Evolutionary conservation across 176 grass and related monocot species (phyloP).

Genomic region (Bromus sterilis): DNA sequence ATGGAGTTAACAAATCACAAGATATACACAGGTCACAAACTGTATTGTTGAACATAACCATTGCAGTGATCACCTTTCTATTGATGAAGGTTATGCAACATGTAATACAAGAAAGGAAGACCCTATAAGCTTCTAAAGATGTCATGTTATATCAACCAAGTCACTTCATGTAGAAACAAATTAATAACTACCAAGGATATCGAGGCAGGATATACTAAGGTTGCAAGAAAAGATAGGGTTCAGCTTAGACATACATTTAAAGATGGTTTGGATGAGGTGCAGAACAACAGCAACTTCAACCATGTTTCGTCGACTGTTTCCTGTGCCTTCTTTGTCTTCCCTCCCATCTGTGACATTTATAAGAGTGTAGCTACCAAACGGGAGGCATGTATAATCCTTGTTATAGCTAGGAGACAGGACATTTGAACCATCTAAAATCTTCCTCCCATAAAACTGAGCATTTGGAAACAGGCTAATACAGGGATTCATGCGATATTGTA

Average conservation of each 20-base stretch:
- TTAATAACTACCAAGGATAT: background rate
- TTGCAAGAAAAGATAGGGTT: background rate
- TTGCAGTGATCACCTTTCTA: background rate
- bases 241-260: conserved; percentile 42
- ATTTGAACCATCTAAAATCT: background rate
- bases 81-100: background rate
- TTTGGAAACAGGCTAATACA: background rate
- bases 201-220: background rate
- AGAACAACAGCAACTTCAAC: conserved; percentile 65
- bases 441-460: background rate
- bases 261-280: conserved; percentile 53
- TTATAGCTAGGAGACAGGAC: conserved; percentile 30
- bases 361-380: conserved; percentile 57
- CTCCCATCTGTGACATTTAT: conserved; percentile 54
- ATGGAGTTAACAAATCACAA: too few species aligned
- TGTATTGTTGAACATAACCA: background rate
- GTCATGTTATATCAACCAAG: background rate
- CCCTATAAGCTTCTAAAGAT: background rate
- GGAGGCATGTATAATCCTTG: conserved; percentile 27
- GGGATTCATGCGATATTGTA: conserved; percentile 81
- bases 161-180: background rate
- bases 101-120: background rate
- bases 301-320: conserved; percentile 48
- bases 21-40: too few species aligned
- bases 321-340: conserved; percentile 53